Conservation (phyloP, 176 grass and related monocot species). For the Melocanna baccifera region DNA sequence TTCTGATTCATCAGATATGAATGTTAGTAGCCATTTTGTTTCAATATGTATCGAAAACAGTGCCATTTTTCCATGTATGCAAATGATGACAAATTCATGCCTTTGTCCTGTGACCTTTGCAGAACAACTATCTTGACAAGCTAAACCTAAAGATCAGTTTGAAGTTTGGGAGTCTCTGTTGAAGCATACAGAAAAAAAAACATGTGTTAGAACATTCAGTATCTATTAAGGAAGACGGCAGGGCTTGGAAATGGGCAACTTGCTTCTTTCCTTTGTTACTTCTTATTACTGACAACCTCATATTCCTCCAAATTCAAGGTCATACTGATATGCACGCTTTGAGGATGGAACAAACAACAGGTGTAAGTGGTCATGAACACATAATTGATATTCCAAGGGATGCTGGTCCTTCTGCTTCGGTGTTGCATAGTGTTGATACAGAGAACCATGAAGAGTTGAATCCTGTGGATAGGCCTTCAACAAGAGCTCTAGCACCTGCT, state of each 20-base stretch:
- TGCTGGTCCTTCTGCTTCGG: slow-evolving; percentile 38
- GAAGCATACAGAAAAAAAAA: not conserved
- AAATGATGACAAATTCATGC: not conserved
- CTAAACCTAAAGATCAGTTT: not conserved
- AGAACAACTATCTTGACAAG: slow-evolving; percentile 5
- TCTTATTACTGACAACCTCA: slow-evolving; percentile 22
- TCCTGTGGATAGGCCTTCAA: slow-evolving; percentile 43
- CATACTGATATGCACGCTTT: slow-evolving; percentile 21
- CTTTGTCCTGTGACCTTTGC: not conserved
- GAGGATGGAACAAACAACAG: slow-evolving; percentile 51
- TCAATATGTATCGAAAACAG: not conserved
- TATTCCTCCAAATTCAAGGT: slow-evolving; percentile 23
- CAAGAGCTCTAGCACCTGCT: slow-evolving; percentile 47
- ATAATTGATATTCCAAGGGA: slow-evolving; percentile 68
- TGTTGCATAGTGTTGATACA: slow-evolving; percentile 31
- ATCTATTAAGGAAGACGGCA: not conserved
- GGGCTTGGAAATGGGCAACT: not conserved
- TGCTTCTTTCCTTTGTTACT: slow-evolving; percentile 14
- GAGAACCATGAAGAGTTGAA: slow-evolving; percentile 45
- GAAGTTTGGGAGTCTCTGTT: slow-evolving; percentile 5
- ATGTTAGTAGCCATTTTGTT: not conserved
- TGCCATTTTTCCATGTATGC: not conserved
- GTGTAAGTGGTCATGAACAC: slow-evolving; percentile 53
- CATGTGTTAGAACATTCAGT: not conserved
- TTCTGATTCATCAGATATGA: not conserved